Conservation (phyloP, 2,329 filamentous ascomycete species). For the Plectosphaerella plurivora region DNA sequence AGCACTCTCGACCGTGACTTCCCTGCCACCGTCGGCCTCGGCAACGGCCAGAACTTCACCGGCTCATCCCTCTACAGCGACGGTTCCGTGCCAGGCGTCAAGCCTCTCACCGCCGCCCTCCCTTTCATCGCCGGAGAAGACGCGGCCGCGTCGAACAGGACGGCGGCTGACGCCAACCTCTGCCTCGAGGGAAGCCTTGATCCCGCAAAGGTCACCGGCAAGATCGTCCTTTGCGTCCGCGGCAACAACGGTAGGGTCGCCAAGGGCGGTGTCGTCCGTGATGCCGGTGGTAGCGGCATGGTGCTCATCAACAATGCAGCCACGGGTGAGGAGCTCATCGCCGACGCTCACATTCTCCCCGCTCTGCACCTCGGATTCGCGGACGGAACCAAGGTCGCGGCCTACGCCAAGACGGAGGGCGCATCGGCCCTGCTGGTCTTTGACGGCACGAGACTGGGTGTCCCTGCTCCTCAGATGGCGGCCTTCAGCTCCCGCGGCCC, state of each 20-base stretch:
- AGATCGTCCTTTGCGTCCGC: conserved; percentile 1
- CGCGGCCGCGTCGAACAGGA: neutral
- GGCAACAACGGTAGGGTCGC: conserved; percentile 1
- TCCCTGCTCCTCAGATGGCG: conserved; percentile 8
- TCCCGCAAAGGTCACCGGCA: neutral
- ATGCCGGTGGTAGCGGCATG: conserved; percentile 5
- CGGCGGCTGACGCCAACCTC: neutral
- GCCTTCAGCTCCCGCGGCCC: conserved; percentile 10
- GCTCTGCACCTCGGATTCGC: conserved; percentile 1
- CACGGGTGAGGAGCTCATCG: neutral
- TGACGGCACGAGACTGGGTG: conserved; percentile 3
- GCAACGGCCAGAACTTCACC: conserved; percentile 5
- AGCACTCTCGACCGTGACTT: conserved; percentile 9
- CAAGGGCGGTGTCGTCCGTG: conserved; percentile 1
- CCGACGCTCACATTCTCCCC: conserved; percentile 4
- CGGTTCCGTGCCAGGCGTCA: conserved; percentile 1
- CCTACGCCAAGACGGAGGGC: conserved; percentile 2
- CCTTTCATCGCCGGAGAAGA: neutral
- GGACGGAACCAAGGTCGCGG: neutral
- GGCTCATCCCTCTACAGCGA: conserved; percentile 3
- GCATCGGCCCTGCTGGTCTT: conserved; percentile 3
- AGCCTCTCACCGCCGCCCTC: neutral
- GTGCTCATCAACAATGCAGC: conserved; percentile 1
- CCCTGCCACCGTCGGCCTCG: conserved; percentile 2
- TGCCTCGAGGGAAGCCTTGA: conserved; percentile 4